Evolutionary conservation across 495 filamentous ascomycete species (phyloP).

Genomic region (Penicillium herquei): DNA sequence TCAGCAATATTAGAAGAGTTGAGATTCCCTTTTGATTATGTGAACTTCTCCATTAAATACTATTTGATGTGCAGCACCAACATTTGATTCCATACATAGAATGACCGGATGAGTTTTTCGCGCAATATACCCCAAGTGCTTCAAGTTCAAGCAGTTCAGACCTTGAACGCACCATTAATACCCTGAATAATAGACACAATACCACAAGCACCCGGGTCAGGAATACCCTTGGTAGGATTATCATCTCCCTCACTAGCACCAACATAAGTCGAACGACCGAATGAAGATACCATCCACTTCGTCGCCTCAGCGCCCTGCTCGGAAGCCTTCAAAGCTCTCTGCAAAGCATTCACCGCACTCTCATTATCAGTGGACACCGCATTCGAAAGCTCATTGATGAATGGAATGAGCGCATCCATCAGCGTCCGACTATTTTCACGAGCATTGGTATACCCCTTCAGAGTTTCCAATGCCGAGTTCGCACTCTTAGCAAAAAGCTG

Average conservation of each 20-base stretch:
- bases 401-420: conserved; percentile 17
- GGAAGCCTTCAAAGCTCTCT: conserved; percentile 6
- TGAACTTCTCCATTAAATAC: too few relatives aligned
- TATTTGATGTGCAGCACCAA: too few relatives aligned
- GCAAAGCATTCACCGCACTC: conserved; percentile 1
- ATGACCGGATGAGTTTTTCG: too few relatives aligned
- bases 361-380: conserved; percentile 6
- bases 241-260: conserved; percentile 6
- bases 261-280: conserved; percentile 18
- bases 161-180: not conserved
- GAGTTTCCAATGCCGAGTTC: conserved; percentile 6
- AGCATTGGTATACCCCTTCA: conserved; percentile 13
- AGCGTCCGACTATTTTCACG: conserved; percentile 11
- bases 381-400: conserved; percentile 6
- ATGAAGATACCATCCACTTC: conserved; percentile 10
- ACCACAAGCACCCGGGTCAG: conserved; percentile 16
- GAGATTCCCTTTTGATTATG: too few relatives aligned
- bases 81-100: too few relatives aligned
- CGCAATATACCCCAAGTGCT: too few relatives aligned
- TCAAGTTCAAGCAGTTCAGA: not conserved
- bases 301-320: conserved; percentile 10
- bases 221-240: conserved; percentile 12
- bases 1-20: too few relatives aligned
- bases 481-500: conserved; percentile 9
- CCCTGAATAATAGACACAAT: conserved; percentile 5